phyloP scores from a whole-genome alignment of 1,139 yeast species.

The Taphrina deformans region DNA sequence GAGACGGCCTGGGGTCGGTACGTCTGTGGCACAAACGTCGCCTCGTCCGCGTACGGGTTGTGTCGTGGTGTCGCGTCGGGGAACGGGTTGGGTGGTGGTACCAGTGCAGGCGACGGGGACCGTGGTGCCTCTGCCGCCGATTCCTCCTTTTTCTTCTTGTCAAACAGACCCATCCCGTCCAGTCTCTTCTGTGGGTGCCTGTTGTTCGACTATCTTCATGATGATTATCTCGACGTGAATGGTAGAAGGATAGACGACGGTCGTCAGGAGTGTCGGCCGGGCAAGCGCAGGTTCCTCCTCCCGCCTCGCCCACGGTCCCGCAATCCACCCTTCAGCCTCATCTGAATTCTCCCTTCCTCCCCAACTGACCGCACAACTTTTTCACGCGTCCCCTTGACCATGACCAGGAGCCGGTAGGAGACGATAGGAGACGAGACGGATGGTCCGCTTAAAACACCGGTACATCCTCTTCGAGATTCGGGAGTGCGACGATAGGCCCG shows the following conservation, averaged over 20 bases:
- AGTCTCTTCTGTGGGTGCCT: too few relatives aligned
- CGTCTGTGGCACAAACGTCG: slow-evolving; percentile 2
- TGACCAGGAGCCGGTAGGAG: too few relatives aligned
- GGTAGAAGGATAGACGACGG: too few relatives aligned
- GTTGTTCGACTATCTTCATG: too few relatives aligned
- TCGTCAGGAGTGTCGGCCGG: too few relatives aligned
- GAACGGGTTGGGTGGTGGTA: slow-evolving; percentile 4
- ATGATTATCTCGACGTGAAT: too few relatives aligned
- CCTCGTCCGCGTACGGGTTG: slow-evolving; percentile 12
- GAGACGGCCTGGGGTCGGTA: background rate
- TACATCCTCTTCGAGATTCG: slow-evolving; percentile 77
- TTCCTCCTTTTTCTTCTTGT: slow-evolving; percentile 23
- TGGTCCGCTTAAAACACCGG: slow-evolving; percentile 88
- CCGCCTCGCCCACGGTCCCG: background rate
- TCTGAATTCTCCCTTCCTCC: background rate
- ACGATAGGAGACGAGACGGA: slow-evolving; percentile 41
- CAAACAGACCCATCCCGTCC: slow-evolving; percentile 16
- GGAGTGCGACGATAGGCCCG: slow-evolving; percentile 48
- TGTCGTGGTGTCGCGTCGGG: background rate
- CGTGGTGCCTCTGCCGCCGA: slow-evolving; percentile 1
- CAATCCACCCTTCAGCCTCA: background rate
- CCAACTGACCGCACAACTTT: too few relatives aligned
- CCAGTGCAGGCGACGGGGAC: background rate
- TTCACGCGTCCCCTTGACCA: too few relatives aligned
- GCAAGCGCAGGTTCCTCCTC: too few relatives aligned